Evolutionary conservation across 2,329 filamentous ascomycete genomes (phyloP).

Genomic region (Exophiala sp.): DNA sequence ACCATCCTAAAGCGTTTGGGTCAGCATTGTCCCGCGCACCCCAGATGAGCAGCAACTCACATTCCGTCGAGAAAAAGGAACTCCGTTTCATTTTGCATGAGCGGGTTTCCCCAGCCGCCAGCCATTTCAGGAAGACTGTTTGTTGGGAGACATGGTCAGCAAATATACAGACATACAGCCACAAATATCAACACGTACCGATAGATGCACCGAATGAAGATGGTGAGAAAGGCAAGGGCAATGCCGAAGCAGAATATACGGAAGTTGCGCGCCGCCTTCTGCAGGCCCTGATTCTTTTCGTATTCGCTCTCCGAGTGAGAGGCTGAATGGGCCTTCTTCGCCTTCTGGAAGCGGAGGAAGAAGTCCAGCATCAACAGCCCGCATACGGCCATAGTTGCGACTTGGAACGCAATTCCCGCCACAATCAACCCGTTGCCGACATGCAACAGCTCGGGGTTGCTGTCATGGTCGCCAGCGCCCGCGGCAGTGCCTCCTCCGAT

Average conservation of each 20-base stretch:
- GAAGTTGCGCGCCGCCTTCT: constrained; percentile 21
- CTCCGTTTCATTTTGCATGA: constrained; percentile 45
- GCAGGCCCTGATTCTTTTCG: constrained; percentile 26
- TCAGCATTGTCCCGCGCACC: constrained; percentile 6
- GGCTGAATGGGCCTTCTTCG: constrained; percentile 26
- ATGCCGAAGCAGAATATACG: constrained; percentile 24
- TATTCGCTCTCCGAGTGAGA: constrained; percentile 30
- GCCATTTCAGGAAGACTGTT: constrained; percentile 47
- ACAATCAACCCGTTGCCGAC: constrained; percentile 53
- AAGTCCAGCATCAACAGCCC: constrained; percentile 35
- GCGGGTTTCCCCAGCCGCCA: constrained; percentile 44
- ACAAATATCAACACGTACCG: constrained; percentile 31
- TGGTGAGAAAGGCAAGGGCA: constrained; percentile 36
- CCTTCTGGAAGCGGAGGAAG: constrained; percentile 38
- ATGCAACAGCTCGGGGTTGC: constrained; percentile 34
- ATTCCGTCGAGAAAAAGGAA: constrained; percentile 46
- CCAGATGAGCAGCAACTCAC: constrained; percentile 32
- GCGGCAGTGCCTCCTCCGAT: constrained; percentile 53
- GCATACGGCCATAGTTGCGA: constrained; percentile 44
- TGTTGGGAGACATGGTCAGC: constrained; percentile 21
- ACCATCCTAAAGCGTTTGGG: constrained; percentile 40
- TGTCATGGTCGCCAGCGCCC: constrained; percentile 36
- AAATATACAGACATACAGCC: not conserved
- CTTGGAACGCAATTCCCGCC: constrained; percentile 53
- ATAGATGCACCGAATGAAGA: constrained; percentile 42